These are phyloP conservation scores for Acrocalymma vagum DNA, from an alignment of 2,329 filamentous ascomycete genomes.

Conservation along the genomic window DNA sequence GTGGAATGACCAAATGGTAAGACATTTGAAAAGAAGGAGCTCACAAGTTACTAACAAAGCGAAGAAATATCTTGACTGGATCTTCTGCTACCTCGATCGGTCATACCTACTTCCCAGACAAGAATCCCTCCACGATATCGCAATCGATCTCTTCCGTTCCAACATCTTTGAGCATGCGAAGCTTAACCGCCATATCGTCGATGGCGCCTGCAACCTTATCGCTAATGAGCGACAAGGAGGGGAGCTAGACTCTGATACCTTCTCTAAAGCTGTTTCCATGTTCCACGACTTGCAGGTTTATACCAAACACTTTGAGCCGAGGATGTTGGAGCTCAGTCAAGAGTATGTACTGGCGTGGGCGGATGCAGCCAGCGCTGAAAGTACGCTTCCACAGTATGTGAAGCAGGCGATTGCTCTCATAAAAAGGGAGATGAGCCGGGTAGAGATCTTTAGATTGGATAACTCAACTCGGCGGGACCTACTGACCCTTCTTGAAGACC, in stretches of 20 bases:
- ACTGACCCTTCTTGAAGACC: constrained; percentile 75
- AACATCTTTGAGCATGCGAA: constrained; percentile 63
- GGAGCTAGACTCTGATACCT: constrained; percentile 67
- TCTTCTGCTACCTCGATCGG: constrained; percentile 94
- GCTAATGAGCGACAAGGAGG: constrained; percentile 70
- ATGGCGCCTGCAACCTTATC: constrained; percentile 80
- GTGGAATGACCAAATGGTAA: constrained; percentile 81
- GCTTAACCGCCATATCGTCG: constrained; percentile 64
- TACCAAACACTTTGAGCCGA: constrained; percentile 78
- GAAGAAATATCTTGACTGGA: constrained; percentile 79
- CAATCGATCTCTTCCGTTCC: constrained; percentile 76
- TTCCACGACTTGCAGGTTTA: constrained; percentile 88
- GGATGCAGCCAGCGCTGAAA: constrained; percentile 67
- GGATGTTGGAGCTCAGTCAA: constrained; percentile 73
- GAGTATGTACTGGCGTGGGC: constrained; percentile 76
- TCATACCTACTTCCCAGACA: constrained; percentile 82
- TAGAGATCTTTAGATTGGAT: constrained; percentile 83
- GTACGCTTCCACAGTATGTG: constrained; percentile 78
- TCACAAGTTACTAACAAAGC: constrained; percentile 20
- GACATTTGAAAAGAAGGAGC: no score
- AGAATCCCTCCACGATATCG: constrained; percentile 83
- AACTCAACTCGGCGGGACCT: constrained; percentile 82
- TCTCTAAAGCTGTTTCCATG: constrained; percentile 81
- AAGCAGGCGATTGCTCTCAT: constrained; percentile 74
- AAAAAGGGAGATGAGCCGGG: constrained; percentile 75